Percentiles rank a stretch among this genome's conserved stretches.
Evolutionary conservation across 2,329 filamentous ascomycete genomes (phyloP).

Genomic region (Ceratocystis variospora): DNA sequence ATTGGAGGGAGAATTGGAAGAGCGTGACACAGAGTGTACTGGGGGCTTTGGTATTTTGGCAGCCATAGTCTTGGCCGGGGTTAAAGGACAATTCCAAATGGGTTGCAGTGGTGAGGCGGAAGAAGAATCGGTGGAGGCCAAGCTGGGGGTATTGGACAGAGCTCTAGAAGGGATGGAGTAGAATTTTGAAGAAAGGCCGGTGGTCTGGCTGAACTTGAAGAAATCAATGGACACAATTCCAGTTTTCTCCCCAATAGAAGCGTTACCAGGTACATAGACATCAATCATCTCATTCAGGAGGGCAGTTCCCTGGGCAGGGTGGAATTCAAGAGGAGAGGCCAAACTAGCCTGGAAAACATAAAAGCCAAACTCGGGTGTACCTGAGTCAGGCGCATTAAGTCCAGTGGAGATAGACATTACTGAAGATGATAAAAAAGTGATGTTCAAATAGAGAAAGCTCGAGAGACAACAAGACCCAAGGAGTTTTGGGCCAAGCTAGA

Average conservation of each 20-base stretch:
- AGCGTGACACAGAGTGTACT: neutral
- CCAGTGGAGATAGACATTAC: slow-evolving; percentile 18
- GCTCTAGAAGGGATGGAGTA: slow-evolving; percentile 36
- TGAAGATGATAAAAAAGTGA: neutral
- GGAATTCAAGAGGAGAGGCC: slow-evolving; percentile 48
- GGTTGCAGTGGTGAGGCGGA: neutral
- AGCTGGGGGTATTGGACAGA: slow-evolving; percentile 18
- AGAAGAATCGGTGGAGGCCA: slow-evolving; percentile 14
- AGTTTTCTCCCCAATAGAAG: slow-evolving; percentile 44
- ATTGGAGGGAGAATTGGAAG: neutral
- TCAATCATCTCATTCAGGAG: slow-evolving; percentile 48
- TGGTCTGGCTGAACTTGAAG: slow-evolving; percentile 38
- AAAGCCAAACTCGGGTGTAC: slow-evolving; percentile 33
- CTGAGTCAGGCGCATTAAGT: slow-evolving; percentile 23
- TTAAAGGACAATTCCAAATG: slow-evolving; percentile 1
- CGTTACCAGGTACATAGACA: slow-evolving; percentile 41
- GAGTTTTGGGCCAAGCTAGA: neutral
- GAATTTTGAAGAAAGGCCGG: slow-evolving; percentile 47
- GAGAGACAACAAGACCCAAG: neutral
- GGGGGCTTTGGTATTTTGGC: slow-evolving; percentile 17
- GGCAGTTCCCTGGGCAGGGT: slow-evolving; percentile 48
- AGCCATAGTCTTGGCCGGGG: slow-evolving; percentile 10
- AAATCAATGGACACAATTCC: slow-evolving; percentile 46
- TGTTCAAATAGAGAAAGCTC: neutral
- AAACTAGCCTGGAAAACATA: slow-evolving; percentile 43